These are phyloP conservation scores for Mortierella sp. DNA, from an alignment of 371 early-diverging fungal genomes.

Conservation along the genomic window DNA sequence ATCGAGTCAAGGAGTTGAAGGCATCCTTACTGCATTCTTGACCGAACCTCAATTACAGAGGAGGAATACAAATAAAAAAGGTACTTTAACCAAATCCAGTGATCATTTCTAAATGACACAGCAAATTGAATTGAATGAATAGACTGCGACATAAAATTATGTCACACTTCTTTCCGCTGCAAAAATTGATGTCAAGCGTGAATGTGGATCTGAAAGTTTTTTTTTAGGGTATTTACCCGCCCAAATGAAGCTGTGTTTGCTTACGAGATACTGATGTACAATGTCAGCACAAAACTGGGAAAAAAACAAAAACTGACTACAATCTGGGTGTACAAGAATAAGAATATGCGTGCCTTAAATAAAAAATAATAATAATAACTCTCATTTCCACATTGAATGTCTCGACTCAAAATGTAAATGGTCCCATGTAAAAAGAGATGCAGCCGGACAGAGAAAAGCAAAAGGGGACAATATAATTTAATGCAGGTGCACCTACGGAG, in stretches of 20 bases:
- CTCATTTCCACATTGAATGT: background rate
- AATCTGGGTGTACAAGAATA: background rate
- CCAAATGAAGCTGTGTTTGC: slow-evolving; percentile 14
- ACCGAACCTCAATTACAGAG: background rate
- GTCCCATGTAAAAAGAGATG: too few relatives aligned
- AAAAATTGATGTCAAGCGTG: background rate
- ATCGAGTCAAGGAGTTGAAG: slow-evolving; percentile 1
- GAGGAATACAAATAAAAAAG: background rate
- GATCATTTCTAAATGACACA: too few relatives aligned
- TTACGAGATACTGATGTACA: slow-evolving; percentile 19
- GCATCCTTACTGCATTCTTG: background rate
- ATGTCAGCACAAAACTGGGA: background rate
- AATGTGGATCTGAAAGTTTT: background rate
- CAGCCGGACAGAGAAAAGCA: background rate
- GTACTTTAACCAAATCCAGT: too few relatives aligned
- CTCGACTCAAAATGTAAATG: background rate
- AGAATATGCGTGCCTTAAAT: too few relatives aligned
- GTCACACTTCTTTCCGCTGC: too few relatives aligned
- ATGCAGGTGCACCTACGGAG: slow-evolving; percentile 7
- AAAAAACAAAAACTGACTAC: background rate
- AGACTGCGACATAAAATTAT: too few relatives aligned
- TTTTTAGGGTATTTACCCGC: background rate
- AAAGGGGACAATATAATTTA: slow-evolving; percentile 1
- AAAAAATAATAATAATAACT: too few relatives aligned
- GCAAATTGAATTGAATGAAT: too few relatives aligned